Conservation (phyloP, 306 rosid genomes). For the Neltuma alba region DNA sequence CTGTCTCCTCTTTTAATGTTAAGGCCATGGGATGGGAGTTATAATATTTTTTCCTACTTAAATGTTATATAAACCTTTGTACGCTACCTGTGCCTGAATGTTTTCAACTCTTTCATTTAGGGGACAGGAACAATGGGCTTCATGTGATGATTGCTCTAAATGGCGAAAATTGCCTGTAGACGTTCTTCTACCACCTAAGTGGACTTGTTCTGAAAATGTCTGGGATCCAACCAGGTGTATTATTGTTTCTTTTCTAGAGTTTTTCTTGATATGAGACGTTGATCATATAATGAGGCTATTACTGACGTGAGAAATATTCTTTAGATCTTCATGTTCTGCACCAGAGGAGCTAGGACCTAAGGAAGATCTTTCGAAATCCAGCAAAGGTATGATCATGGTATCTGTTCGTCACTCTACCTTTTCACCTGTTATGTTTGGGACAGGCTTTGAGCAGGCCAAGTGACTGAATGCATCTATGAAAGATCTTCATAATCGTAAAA, state of each 20-base stretch:
- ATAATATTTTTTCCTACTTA: not conserved
- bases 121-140: slow-evolving; percentile 91
- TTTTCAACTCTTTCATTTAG: slow-evolving; percentile 45
- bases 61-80: not conserved
- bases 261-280: slow-evolving; percentile 28
- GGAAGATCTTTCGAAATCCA: slow-evolving; percentile 69
- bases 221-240: slow-evolving; percentile 86
- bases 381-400: slow-evolving; percentile 57
- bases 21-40: not conserved
- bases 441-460: slow-evolving; percentile 11
- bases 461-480: slow-evolving; percentile 24
- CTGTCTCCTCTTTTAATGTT: not conserved
- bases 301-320: slow-evolving; percentile 30
- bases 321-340: slow-evolving; percentile 72
- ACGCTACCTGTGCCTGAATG: slow-evolving; percentile 41
- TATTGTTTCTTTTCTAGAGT: slow-evolving; percentile 23
- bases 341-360: slow-evolving; percentile 70
- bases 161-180: slow-evolving; percentile 90
- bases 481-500: slow-evolving; percentile 22
- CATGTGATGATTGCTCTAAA: slow-evolving; percentile 91
- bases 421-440: slow-evolving; percentile 13
- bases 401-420: slow-evolving; percentile 18
- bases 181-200: slow-evolving; percentile 92
- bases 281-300: slow-evolving; percentile 25
- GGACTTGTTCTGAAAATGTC: slow-evolving; percentile 83